Conservation (phyloP, 2,329 filamentous ascomycete genomes). For the Xylariaceae sp. region DNA sequence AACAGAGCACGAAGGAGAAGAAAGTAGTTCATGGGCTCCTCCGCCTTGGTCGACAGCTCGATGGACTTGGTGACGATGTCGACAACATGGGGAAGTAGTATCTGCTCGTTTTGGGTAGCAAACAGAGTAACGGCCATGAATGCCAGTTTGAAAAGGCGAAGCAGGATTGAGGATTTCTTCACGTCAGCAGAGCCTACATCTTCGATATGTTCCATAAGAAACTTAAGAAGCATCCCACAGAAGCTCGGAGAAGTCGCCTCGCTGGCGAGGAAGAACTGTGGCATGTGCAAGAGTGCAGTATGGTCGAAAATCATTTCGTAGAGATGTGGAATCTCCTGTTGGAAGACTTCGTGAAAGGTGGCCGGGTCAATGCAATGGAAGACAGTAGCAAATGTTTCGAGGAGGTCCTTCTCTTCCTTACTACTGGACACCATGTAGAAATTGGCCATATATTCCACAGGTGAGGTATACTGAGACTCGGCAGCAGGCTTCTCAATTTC, state of each 20-base stretch:
- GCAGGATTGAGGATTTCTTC: conserved; percentile 83
- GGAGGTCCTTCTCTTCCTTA: conserved; percentile 93
- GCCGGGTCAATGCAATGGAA: conserved; percentile 98
- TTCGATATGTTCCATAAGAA: conserved; percentile 93
- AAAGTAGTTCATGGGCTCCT: conserved; percentile 99
- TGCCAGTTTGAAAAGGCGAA: conserved; percentile 92
- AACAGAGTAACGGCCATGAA: conserved; percentile 99
- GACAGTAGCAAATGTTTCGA: conserved; percentile 96
- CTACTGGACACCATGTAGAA: conserved; percentile 90
- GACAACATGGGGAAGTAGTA: conserved; percentile 89
- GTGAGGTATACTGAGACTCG: conserved; percentile 69
- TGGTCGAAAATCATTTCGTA: conserved; percentile 99
- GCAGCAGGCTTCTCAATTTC: conserved; percentile 72
- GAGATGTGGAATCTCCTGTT: conserved; percentile 90
- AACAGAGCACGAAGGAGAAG: conserved; percentile 86
- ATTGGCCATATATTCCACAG: conserved; percentile 87
- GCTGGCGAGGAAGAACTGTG: conserved; percentile 97
- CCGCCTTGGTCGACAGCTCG: conserved; percentile 86
- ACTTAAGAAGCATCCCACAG: conserved; percentile 94
- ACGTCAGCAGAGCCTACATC: conserved; percentile 90
- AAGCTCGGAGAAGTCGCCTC: conserved; percentile 97
- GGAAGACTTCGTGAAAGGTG: conserved; percentile 97
- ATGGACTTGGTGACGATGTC: conserved; percentile 98
- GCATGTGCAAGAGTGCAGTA: conserved; percentile 84
- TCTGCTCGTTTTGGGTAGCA: conserved; percentile 87